Conservation (phyloP, 2,329 filamentous ascomycete genomes). For the Fusarium kyushuense region DNA sequence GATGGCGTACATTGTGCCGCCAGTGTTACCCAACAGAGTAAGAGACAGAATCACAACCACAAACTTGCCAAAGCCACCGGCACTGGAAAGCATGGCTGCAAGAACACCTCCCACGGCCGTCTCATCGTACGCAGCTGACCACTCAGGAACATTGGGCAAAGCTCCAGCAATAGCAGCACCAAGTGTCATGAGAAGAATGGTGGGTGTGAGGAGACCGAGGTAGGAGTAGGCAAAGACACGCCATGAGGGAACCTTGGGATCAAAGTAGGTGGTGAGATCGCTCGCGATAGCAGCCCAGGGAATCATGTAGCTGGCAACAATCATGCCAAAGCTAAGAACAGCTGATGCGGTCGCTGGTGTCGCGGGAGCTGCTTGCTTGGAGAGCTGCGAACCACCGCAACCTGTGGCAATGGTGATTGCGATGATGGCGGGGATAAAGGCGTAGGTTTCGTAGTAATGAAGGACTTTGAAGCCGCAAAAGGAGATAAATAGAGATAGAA, state of each 20-base stretch:
- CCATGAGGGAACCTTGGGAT: constrained; percentile 66
- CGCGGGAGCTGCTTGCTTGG: constrained; percentile 58
- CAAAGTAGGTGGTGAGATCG: constrained; percentile 72
- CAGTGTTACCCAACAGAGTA: constrained; percentile 69
- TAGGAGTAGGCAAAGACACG: constrained; percentile 68
- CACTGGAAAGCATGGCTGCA: constrained; percentile 68
- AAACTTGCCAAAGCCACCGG: constrained; percentile 72
- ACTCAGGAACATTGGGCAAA: constrained; percentile 64
- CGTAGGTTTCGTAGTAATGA: constrained; percentile 69
- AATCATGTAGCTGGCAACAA: constrained; percentile 73
- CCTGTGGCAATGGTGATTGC: constrained; percentile 67
- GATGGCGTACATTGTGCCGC: constrained; percentile 71
- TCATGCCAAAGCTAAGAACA: constrained; percentile 68
- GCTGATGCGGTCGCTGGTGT: constrained; percentile 58
- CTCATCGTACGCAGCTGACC: constrained; percentile 65
- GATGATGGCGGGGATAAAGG: constrained; percentile 67
- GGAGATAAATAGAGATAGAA: constrained; percentile 69
- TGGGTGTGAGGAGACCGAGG: constrained; percentile 65
- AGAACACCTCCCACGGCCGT: constrained; percentile 70
- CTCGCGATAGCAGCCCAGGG: constrained; percentile 70
- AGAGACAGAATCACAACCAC: constrained; percentile 69
- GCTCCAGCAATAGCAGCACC: constrained; percentile 74
- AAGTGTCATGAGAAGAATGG: constrained; percentile 70
- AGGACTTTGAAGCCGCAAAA: constrained; percentile 71
- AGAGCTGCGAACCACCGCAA: constrained; percentile 63